These are phyloP conservation scores for Mycena indigotica DNA, from an alignment of 768 basidiomycete species.

Conservation along the genomic window DNA sequence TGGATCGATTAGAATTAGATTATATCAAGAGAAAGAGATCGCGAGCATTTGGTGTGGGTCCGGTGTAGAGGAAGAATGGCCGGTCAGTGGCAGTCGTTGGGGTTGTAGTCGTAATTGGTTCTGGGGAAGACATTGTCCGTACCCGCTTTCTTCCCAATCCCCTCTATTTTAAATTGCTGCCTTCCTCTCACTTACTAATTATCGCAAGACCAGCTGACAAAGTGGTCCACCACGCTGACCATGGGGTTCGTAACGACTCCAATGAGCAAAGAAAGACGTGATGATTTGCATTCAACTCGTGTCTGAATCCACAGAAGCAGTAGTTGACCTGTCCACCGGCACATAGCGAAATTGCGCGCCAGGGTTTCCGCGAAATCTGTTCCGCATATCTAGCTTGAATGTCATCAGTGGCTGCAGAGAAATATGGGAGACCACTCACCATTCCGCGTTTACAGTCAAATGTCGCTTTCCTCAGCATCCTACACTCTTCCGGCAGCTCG, in stretches of 20 bases:
- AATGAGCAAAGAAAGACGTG: too few relatives aligned
- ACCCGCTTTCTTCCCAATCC: too few relatives aligned
- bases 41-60: constrained; percentile 68
- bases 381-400: constrained; percentile 78
- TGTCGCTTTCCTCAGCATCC: constrained; percentile 74
- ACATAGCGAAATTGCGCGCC: constrained; percentile 52
- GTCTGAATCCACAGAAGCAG: too few relatives aligned
- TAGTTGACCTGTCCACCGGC: constrained; percentile 26
- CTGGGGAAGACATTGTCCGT: too few relatives aligned
- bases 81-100: too few relatives aligned
- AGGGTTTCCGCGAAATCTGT: constrained; percentile 76
- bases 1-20: constrained; percentile 50
- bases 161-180: too few relatives aligned
- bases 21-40: constrained; percentile 47
- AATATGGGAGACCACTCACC: constrained; percentile 51
- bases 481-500: constrained; percentile 82
- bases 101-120: too few relatives aligned
- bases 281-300: too few relatives aligned
- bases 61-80: constrained; percentile 55
- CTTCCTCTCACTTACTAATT: too few relatives aligned
- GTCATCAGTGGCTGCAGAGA: background rate
- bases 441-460: constrained; percentile 92
- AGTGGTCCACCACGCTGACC: too few relatives aligned
- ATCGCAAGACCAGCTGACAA: too few relatives aligned
- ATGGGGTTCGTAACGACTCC: too few relatives aligned